These are phyloP conservation scores for Trapa incisa DNA, from an alignment of 345 rosid genomes.

Conservation along the genomic window DNA sequence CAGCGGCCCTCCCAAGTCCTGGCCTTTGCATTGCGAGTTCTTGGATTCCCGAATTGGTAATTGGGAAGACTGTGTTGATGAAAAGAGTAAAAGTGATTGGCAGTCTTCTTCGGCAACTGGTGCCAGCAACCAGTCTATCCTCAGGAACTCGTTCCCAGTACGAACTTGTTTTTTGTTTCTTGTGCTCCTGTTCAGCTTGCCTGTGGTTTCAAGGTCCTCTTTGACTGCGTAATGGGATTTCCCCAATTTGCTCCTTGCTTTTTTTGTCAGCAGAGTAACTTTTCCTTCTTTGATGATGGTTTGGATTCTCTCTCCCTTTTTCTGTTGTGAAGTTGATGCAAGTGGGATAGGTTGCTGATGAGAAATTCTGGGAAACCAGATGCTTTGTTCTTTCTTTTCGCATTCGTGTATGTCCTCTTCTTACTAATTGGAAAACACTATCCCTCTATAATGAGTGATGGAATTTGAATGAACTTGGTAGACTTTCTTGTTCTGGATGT, in stretches of 20 bases:
- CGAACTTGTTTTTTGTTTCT: background rate
- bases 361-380: background rate
- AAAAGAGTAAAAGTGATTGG: background rate
- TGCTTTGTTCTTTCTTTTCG: background rate
- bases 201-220: background rate
- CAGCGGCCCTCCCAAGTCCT: constrained; percentile 14
- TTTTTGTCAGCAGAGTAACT: no score
- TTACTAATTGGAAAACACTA: background rate
- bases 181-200: background rate
- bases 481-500: background rate
- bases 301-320: background rate
- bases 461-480: background rate
- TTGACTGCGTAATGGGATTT: background rate
- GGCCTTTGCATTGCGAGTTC: constrained; percentile 29
- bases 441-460: background rate
- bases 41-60: constrained; percentile 36
- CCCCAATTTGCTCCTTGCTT: background rate
- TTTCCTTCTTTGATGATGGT: background rate
- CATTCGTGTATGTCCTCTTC: background rate
- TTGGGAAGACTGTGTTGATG: constrained; percentile 6
- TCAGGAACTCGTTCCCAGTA: constrained; percentile 29
- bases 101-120: constrained; percentile 20
- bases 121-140: constrained; percentile 17
- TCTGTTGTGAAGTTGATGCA: background rate
- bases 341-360: background rate